These are phyloP conservation scores for Trichoderma hamatum DNA, from an alignment of 2,329 filamentous ascomycete species.

Conservation along the genomic window DNA sequence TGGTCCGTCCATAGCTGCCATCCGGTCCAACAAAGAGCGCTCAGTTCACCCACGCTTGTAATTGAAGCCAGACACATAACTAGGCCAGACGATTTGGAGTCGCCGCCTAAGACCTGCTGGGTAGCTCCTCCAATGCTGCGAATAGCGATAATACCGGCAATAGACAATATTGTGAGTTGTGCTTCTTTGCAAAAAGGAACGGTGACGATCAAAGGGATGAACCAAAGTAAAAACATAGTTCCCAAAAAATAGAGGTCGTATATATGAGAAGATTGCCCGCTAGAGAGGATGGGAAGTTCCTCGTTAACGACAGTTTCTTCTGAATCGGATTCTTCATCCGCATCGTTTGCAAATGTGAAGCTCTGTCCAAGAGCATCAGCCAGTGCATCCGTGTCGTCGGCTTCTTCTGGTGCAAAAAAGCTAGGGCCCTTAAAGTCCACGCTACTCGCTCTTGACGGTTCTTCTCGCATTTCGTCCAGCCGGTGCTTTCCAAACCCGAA, in stretches of 20 bases:
- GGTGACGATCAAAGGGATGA: slow-evolving; percentile 29
- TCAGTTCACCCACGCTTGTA: slow-evolving; percentile 39
- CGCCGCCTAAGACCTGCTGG: slow-evolving; percentile 14
- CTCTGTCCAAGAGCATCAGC: slow-evolving; percentile 50
- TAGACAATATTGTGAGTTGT: slow-evolving; percentile 35
- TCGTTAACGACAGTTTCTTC: not conserved
- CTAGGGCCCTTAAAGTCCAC: slow-evolving; percentile 61
- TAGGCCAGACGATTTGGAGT: slow-evolving; percentile 26
- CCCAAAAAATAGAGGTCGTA: slow-evolving; percentile 33
- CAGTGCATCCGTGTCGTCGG: slow-evolving; percentile 46
- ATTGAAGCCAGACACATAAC: slow-evolving; percentile 35
- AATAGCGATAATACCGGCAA: slow-evolving; percentile 38
- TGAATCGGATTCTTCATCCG: slow-evolving; percentile 24
- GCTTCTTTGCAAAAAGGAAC: slow-evolving; percentile 36
- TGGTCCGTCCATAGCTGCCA: slow-evolving; percentile 38
- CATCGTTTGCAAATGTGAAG: slow-evolving; percentile 46
- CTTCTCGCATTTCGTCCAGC: slow-evolving; percentile 13
- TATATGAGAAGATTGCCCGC: slow-evolving; percentile 24
- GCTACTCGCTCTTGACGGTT: slow-evolving; percentile 28
- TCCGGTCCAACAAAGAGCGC: slow-evolving; percentile 41
- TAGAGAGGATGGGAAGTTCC: not conserved
- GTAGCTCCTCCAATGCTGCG: slow-evolving; percentile 37
- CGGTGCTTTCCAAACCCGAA: not conserved
- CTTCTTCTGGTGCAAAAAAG: slow-evolving; percentile 56
- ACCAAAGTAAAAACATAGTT: slow-evolving; percentile 35